Evolutionary conservation across 225 moss, liverwort and hornwort species (phyloP), one percentile per base, ranked within the genome.

Genomic region (Ulota crispa): DNA sequence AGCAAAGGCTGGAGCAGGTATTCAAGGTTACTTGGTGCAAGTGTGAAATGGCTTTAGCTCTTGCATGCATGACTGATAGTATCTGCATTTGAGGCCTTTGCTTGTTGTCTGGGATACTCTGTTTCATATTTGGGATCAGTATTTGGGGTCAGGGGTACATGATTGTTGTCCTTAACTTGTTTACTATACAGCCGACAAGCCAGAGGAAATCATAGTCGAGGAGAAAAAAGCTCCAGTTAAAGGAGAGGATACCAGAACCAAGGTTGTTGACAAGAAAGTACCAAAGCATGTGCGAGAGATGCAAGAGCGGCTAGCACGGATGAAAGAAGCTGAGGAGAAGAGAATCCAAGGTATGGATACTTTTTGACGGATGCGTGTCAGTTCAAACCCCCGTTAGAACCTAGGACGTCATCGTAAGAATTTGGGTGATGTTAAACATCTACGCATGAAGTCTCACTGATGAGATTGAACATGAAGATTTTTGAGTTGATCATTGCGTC

Each of bases 221-320:
- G 81, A 90, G 80, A 85, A 81, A 28, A 87, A 88, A 73, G 47
- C 69, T 53, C 66, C 87, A 55, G 88, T 82, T 32, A 94, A 91
- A 79, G 56, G 55, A 39, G 98, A 99, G 83, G 94, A 87, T 64
- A n/a, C 76, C 14, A 99, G 94, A 86, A 89, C 90, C 21, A 99
- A 96, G 83, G 73, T 65, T 54, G 79, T 72, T n/a, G 95, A 95
- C 80, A 99, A 99, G 86, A 91, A 92, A 86, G 82, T 99, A 50
- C 93, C 98, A 8, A 99, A 94, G 92, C 95, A 94, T 80, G 90
- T 99, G 87, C 92, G 93, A 85, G 95, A 94, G 84, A 99, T 95
- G 95, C 98, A 99, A 82, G 98, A 99, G 80, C 94, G 94, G 55
- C 84, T 99, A 70, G 87, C 90, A 77, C 93, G 93, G 72, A 87